These are phyloP conservation scores for Apiotrichum montevideense DNA, from an alignment of 1,284 basidiomycete genomes.

Conservation along the genomic window DNA sequence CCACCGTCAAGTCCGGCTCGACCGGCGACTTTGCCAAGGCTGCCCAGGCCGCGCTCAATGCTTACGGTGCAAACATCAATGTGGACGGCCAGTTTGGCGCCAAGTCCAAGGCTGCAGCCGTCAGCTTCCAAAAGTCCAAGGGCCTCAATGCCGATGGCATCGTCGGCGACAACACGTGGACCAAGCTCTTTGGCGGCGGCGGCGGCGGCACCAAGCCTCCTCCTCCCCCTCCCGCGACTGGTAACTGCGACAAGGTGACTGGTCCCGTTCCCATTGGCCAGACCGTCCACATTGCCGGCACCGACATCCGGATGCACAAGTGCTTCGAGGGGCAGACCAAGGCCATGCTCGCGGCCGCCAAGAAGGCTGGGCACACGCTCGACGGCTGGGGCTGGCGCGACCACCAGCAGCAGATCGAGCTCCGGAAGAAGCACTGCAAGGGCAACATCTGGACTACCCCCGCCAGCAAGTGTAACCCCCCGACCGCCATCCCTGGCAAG, in stretches of 20 bases:
- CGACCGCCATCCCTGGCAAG: slow-evolving; percentile 1
- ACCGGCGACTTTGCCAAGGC: not conserved
- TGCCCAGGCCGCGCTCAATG: not conserved
- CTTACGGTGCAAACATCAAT: not conserved
- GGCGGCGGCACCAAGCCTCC: too few relatives aligned
- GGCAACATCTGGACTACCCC: not conserved
- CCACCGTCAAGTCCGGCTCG: not conserved
- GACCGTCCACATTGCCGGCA: too few relatives aligned
- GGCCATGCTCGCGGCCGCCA: not conserved
- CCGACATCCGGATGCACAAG: too few relatives aligned
- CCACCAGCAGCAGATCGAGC: not conserved
- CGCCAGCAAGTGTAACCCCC: not conserved
- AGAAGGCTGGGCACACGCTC: not conserved
- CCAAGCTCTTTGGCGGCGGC: not conserved
- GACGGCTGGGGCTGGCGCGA: not conserved
- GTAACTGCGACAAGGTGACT: not conserved
- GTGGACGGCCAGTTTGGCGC: slow-evolving; percentile 8
- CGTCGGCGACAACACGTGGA: slow-evolving; percentile 4
- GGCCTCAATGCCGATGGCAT: slow-evolving; percentile 2
- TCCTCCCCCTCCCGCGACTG: not conserved
- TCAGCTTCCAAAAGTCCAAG: not conserved
- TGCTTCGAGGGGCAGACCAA: too few relatives aligned
- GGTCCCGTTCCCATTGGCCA: too few relatives aligned
- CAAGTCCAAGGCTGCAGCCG: not conserved
- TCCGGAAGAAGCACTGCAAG: not conserved